These are phyloP conservation scores for Plicaturopsis crispa DNA, from an alignment of 768 basidiomycete species.

Conservation along the genomic window DNA sequence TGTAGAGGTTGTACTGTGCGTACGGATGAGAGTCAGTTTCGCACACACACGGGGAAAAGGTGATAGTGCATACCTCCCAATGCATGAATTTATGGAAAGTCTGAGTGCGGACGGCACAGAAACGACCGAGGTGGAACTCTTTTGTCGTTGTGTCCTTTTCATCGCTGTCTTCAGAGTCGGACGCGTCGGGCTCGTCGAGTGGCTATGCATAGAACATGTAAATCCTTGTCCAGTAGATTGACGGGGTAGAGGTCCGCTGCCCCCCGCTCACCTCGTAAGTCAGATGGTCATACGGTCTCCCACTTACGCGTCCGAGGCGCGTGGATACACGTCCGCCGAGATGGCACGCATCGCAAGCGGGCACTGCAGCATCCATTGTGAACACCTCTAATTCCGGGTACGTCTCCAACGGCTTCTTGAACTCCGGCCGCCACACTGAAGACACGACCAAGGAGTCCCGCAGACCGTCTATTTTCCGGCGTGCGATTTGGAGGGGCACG, in stretches of 20 bases:
- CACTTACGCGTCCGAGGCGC: conserved; percentile 51
- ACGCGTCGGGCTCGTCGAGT: conserved; percentile 5
- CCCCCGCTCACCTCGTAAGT: conserved; percentile 52
- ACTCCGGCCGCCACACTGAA: conserved; percentile 74
- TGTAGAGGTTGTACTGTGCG: conserved; percentile 57
- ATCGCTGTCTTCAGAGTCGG: conserved; percentile 15
- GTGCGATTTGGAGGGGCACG: conserved; percentile 56
- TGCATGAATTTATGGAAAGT: conserved; percentile 71
- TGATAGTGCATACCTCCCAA: conserved; percentile 61
- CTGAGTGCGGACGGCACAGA: conserved; percentile 62
- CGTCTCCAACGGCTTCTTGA: conserved; percentile 54
- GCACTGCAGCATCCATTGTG: conserved; percentile 45
- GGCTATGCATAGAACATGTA: conserved; percentile 3
- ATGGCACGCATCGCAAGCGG: conserved; percentile 79
- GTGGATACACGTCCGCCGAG: conserved; percentile 66
- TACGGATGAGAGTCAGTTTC: conserved; percentile 6
- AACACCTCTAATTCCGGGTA: conserved; percentile 59
- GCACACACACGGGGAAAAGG: conserved; percentile 4
- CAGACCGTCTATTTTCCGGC: conserved; percentile 63
- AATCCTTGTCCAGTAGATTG: conserved; percentile 2
- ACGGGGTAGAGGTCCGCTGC: conserved; percentile 3
- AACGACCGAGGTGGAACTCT: conserved; percentile 67
- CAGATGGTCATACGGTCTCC: conserved; percentile 59
- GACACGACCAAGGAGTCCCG: conserved; percentile 74
- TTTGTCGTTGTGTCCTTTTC: conserved; percentile 10